Conservation (phyloP, 1,284 basidiomycete genomes). For the Porodaedalea pini region DNA sequence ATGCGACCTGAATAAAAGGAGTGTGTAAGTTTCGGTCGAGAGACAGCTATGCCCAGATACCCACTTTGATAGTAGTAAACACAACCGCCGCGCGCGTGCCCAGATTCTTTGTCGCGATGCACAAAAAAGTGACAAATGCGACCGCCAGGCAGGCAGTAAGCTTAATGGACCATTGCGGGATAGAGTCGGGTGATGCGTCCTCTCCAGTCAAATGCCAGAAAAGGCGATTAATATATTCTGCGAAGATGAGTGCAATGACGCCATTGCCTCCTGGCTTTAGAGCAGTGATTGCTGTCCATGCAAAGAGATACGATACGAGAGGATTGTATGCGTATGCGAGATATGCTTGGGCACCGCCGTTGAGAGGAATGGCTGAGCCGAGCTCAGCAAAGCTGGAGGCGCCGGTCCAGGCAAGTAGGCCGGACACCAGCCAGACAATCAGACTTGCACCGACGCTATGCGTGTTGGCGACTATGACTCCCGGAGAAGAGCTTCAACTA, state of each 20-base stretch:
- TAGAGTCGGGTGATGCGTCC: constrained; percentile 67
- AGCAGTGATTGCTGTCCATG: constrained; percentile 88
- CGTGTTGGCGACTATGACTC: constrained; percentile 85
- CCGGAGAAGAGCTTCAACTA: constrained; percentile 72
- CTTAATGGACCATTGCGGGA: constrained; percentile 94
- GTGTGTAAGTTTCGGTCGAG: background rate
- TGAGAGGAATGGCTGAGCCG: constrained; percentile 78
- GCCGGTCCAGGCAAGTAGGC: constrained; percentile 88
- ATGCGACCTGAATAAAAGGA: constrained; percentile 43
- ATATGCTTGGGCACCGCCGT: constrained; percentile 91
- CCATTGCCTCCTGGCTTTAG: constrained; percentile 78
- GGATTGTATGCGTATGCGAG: constrained; percentile 88
- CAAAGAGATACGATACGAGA: constrained; percentile 80
- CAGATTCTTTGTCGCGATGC: constrained; percentile 74
- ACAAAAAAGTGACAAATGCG: constrained; percentile 67
- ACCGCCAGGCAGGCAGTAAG: constrained; percentile 78
- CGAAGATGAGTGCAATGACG: constrained; percentile 68
- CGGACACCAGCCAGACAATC: constrained; percentile 75
- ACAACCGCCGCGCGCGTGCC: constrained; percentile 83
- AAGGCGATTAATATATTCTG: constrained; percentile 85
- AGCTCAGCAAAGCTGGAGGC: constrained; percentile 89
- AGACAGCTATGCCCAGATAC: constrained; percentile 21
- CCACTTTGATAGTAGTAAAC: constrained; percentile 83
- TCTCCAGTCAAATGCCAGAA: constrained; percentile 63
- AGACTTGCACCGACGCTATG: constrained; percentile 84